These are phyloP conservation scores for Rhododendron vialii DNA, from an alignment of 148 eudicot genomes.

Conservation along the genomic window DNA sequence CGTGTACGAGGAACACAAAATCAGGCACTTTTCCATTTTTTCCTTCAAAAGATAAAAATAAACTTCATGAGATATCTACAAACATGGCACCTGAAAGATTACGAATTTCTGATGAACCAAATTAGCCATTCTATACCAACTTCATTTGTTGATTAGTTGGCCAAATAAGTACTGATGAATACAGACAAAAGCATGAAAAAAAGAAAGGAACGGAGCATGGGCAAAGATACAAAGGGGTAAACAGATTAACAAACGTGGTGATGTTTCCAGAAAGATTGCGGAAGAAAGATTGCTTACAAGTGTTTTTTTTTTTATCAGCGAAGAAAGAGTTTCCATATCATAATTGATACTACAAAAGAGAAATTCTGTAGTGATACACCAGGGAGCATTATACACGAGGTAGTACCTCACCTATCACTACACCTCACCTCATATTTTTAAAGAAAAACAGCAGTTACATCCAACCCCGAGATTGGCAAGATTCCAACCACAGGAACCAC, in stretches of 20 bases:
- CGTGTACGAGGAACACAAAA: conserved; percentile 53
- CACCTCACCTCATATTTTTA: too few relatives aligned
- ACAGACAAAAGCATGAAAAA: not conserved
- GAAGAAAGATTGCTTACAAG: not conserved
- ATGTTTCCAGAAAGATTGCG: not conserved
- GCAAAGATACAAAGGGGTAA: not conserved
- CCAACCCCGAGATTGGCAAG: too few relatives aligned
- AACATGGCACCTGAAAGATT: not conserved
- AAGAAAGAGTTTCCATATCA: too few relatives aligned
- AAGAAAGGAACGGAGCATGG: not conserved
- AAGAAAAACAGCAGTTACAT: too few relatives aligned
- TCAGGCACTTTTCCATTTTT: conserved; percentile 42
- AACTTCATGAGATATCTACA: not conserved
- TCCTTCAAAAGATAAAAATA: conserved; percentile 13
- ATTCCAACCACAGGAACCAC: too few relatives aligned
- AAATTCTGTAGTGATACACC: too few relatives aligned
- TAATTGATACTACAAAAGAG: too few relatives aligned
- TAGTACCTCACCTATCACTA: too few relatives aligned
- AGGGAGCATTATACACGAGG: too few relatives aligned
- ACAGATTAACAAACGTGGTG: not conserved
- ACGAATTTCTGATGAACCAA: not conserved
- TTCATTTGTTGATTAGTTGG: not conserved
- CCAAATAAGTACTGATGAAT: not conserved
- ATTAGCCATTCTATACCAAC: not conserved
- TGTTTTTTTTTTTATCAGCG: too few relatives aligned